Evolutionary conservation across 129 eudicot species (phyloP).

Genomic region (Ambrosia artemisiifolia): DNA sequence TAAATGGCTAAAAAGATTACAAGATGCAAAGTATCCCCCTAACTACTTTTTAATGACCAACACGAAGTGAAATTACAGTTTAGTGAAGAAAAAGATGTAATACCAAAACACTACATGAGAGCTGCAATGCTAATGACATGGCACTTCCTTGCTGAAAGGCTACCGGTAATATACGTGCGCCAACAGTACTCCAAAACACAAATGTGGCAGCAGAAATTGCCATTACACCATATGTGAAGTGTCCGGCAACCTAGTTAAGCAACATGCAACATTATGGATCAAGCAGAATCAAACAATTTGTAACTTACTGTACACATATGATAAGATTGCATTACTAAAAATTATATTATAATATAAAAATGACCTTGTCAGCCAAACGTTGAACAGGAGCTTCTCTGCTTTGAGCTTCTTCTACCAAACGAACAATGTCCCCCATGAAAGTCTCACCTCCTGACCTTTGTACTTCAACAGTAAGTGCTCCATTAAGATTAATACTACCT

Average conservation of each 20-base stretch:
- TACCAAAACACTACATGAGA: slow-evolving; percentile 99
- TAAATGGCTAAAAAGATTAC: background rate
- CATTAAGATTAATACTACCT: slow-evolving; percentile 93
- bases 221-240: slow-evolving; percentile 98
- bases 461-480: slow-evolving; percentile 88
- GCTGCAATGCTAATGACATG: slow-evolving; percentile 95
- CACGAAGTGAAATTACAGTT: background rate
- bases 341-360: background rate
- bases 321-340: background rate
- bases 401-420: slow-evolving; percentile 97
- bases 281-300: slow-evolving; percentile 7
- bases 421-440: slow-evolving; percentile 89
- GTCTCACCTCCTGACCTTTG: slow-evolving; percentile 97
- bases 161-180: slow-evolving; percentile 73
- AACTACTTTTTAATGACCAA: background rate
- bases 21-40: background rate
- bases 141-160: slow-evolving; percentile 66
- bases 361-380: slow-evolving; percentile 94
- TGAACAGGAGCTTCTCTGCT: slow-evolving; percentile 98
- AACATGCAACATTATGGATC: background rate
- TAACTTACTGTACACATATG: background rate
- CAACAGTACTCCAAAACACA: slow-evolving; percentile 87
- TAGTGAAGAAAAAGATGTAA: background rate
- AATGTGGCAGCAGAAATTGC: slow-evolving; percentile 95
- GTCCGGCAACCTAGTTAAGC: slow-evolving; percentile 76